Base-by-base conservation (phyloP, 2,329 filamentous ascomycete species). In the Dothistroma pini region DNA sequence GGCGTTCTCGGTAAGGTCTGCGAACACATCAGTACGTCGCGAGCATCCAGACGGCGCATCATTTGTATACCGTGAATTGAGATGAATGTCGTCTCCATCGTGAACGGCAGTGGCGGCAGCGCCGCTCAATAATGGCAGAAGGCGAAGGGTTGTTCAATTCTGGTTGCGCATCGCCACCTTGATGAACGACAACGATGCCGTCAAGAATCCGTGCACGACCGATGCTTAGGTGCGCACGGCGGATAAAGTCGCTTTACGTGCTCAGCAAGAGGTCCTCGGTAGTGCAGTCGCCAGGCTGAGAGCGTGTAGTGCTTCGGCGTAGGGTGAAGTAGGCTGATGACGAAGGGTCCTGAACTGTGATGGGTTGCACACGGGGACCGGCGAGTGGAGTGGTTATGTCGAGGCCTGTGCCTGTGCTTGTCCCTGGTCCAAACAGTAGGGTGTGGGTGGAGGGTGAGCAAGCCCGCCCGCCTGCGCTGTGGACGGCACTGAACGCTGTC, bases 31-130 rank as follows among this genome's bases (percentile, higher is more conserved):
- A 29, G 34, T 16, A 22, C 9, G 41, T 14, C n/a, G 41, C 41
- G n/a, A 48, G 35, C 38, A 34, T 22, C 5, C 22, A 35, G 25
- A 25, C 1, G n/a, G 16, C n/a, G 47, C 2, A 35, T 16, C 5
- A 19, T 44, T 4, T 25, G 41, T 86, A 79, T 78, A 90, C 91
- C 91, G 74, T 95, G 91, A 73, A 96, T 95, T 68, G 90, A 92
- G 79, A 96, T 95, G 78, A 96, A 96, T 34, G 91, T 95, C 35
- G 72, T 70, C 57, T 74, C 72, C 71, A 74, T 74, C 32, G 22
- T 66, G 66, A 31, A 44, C 54, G 51, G 54, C 50, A 25, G 48
- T 44, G 16, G 49, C 48, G 49, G 50, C 54, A 47, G 10, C 21
- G 35, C 50, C 22, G 29, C 12, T 55, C 52, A 50, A 53, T 6